Evolutionary conservation across 331 rosid species (phyloP), one percentile per base, ranked within the genome.

Genomic region (Acacia pycnantha): DNA sequence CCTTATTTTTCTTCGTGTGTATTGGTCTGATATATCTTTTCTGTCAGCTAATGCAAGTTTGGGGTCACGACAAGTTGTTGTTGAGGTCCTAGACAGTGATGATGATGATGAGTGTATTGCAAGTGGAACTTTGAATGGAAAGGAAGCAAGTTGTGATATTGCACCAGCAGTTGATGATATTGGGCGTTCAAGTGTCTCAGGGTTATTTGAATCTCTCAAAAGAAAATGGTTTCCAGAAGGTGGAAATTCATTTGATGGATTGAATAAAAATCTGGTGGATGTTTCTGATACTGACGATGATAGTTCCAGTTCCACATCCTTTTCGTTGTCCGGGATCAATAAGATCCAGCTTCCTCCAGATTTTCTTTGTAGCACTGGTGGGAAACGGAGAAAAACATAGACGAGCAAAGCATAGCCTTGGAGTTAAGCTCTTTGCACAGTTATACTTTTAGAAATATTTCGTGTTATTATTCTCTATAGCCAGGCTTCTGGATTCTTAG

Each of bases 371-470:
- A 37, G 10, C 67, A 24, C 12, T 8, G 54, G 10, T 26, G 11
- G 1, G 9, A 85, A 79, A 77, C 67, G 27, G 43, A 62, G 24
- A 21, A 82, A 70, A 75, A 64, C 26, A 56, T 56, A 56, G 62
- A 19, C 27, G 3, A 8, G 13, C 62, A 26, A 9, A 8, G 27
- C 62, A 26, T 15, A 9, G 8, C 18, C 46, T 35, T 68, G 44
- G 81, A 24, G 46, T 19, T 73, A 24, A 24, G 35, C 67, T 24
- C 67, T 59, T 59, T 59, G 35, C 35, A 19, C 24, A 59, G 22
- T 51, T 51, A 19, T 19, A 50, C 56, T 47, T 3, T 15, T 3
- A 48, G 54, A 51, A 51, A 51, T 4, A 59, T 11, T 59, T 12
- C 54, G 51, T 33, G 13, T 61, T 50, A 14, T 46, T 27, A 51